phyloP scores from a whole-genome alignment of 2,329 filamentous ascomycete genomes.

The Claviceps humidiphila region DNA sequence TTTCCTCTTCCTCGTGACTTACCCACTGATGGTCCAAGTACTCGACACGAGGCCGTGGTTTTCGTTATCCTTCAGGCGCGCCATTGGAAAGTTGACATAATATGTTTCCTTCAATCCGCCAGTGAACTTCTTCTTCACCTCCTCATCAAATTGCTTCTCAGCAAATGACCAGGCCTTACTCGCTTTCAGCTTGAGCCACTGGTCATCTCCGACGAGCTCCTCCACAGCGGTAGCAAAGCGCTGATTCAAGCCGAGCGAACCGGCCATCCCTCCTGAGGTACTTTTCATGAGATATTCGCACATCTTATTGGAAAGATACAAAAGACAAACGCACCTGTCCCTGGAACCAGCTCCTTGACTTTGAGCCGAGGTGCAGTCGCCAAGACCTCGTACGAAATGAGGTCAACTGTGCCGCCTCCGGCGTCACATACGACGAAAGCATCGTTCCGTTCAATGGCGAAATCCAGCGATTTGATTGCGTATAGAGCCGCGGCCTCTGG shows the following conservation, averaged over 20 bases:
- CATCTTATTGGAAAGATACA: too few relatives aligned
- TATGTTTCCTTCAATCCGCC: slow-evolving; percentile 7
- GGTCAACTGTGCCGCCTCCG: slow-evolving; percentile 39
- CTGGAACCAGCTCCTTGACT: slow-evolving; percentile 13
- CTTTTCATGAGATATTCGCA: background rate
- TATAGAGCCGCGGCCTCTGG: slow-evolving; percentile 39
- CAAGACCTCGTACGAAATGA: slow-evolving; percentile 37
- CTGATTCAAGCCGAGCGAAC: slow-evolving; percentile 12
- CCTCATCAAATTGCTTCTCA: slow-evolving; percentile 8
- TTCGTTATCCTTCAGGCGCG: slow-evolving; percentile 8
- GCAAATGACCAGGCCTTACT: slow-evolving; percentile 7
- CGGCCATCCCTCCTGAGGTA: slow-evolving; percentile 11
- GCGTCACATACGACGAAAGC: slow-evolving; percentile 40
- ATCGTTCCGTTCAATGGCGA: slow-evolving; percentile 27
- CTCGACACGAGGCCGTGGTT: slow-evolving; percentile 3
- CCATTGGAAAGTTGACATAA: slow-evolving; percentile 11
- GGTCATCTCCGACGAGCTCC: slow-evolving; percentile 7
- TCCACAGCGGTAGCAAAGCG: slow-evolving; percentile 10
- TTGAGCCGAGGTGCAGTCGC: slow-evolving; percentile 6
- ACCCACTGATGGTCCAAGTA: slow-evolving; percentile 12
- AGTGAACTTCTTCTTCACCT: slow-evolving; percentile 10
- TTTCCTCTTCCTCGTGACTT: background rate
- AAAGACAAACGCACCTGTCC: slow-evolving; percentile 7
- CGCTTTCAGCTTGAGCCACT: slow-evolving; percentile 5
- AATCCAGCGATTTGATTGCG: slow-evolving; percentile 29